A percentile compares a stretch with the other conserved stretches of the same genome.
These are phyloP conservation scores for Fagopyrum homotropicum DNA, from an alignment of 148 eudicot genomes.

Conservation along the genomic window DNA sequence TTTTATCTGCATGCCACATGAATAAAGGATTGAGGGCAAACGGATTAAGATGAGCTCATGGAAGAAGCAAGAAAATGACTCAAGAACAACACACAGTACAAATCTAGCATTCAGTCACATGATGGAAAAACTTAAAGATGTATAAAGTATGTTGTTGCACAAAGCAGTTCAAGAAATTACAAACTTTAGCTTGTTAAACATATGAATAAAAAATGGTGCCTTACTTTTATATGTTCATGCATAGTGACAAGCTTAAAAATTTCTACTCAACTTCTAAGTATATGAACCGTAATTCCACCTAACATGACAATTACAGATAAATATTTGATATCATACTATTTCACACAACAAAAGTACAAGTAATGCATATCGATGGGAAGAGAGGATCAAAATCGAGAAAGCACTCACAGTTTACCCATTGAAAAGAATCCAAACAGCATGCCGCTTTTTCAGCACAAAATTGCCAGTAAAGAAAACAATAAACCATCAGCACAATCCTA, in stretches of 20 bases:
- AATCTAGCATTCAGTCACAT: not conserved
- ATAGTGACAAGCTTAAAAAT: not conserved
- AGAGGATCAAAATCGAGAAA: not conserved
- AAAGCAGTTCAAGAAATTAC: not conserved
- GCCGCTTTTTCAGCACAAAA: conserved; percentile 88
- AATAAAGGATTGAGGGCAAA: not conserved
- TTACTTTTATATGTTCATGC: not conserved
- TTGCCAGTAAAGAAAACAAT: conserved; percentile 92
- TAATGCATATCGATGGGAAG: not conserved
- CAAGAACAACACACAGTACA: not conserved
- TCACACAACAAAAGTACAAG: not conserved
- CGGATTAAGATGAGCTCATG: not conserved
- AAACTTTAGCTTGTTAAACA: not conserved
- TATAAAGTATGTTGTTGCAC: not conserved
- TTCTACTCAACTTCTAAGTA: not conserved
- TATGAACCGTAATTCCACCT: not conserved
- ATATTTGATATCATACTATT: not conserved
- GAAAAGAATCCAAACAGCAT: conserved; percentile 70
- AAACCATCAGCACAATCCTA: conserved; percentile 99
- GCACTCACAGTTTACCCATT: conserved; percentile 86
- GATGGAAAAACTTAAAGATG: not conserved
- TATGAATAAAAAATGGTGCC: not conserved
- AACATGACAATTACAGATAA: not conserved
- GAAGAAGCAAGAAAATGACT: not conserved
- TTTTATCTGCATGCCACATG: conserved; percentile 3